A percentile compares a stretch with the other conserved stretches of the same genome.
phyloP scores from a whole-genome alignment of 2,329 filamentous ascomycete genomes.

The Cytospora mali region DNA sequence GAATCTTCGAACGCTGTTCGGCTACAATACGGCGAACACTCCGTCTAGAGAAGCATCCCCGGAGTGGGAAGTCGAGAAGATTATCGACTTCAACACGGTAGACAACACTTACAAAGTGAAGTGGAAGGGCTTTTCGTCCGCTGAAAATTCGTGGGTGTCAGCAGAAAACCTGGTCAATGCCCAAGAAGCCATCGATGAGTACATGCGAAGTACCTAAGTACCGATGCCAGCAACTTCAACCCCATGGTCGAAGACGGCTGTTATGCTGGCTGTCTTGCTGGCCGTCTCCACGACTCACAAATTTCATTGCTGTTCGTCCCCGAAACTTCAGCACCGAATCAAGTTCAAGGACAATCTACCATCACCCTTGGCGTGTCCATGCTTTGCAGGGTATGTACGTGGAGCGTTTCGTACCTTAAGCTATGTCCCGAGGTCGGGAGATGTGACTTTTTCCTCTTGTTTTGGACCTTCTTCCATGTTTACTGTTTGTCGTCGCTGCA shows the following conservation, averaged over 20 bases:
- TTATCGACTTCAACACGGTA: neutral
- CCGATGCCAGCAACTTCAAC: no score
- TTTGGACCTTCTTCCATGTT: neutral
- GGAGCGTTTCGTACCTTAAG: no score
- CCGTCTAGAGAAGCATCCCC: neutral
- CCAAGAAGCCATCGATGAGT: neutral
- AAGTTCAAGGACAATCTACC: neutral
- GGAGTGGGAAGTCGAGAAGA: constrained; percentile 1
- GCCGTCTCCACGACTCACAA: no score
- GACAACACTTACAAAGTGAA: neutral
- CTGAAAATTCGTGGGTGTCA: neutral
- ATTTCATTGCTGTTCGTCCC: neutral
- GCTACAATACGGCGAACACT: neutral
- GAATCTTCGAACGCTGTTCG: neutral
- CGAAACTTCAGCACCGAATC: neutral
- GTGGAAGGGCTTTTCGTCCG: neutral
- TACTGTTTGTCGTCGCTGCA: neutral
- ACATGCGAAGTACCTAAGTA: neutral
- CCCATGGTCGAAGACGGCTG: neutral
- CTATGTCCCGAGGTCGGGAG: no score
- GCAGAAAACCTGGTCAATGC: neutral
- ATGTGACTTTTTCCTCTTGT: neutral
- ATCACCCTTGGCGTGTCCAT: neutral
- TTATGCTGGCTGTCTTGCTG: neutral
- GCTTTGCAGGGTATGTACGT: no score